phyloP scores from a whole-genome alignment of 371 early-diverging fungal species.

The Mortierella sp. region DNA sequence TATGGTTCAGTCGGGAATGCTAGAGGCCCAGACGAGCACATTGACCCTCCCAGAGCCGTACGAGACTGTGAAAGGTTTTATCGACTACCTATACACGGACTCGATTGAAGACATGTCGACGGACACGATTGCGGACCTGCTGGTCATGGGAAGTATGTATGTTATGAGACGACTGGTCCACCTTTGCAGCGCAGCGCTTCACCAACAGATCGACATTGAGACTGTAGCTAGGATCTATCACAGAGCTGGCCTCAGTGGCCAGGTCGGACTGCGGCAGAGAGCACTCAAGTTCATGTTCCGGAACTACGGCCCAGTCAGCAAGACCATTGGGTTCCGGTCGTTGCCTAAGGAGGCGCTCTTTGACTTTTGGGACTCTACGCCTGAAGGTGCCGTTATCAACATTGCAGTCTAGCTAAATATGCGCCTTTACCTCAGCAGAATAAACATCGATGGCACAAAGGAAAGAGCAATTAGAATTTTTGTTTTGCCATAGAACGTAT shows the following conservation, averaged over 20 bases:
- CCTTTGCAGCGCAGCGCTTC: constrained; percentile 67
- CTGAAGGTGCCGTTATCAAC: constrained; percentile 62
- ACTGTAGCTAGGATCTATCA: constrained; percentile 73
- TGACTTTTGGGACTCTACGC: constrained; percentile 76
- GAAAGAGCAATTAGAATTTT: background rate
- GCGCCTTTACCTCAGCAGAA: background rate
- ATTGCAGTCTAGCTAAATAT: constrained; percentile 28
- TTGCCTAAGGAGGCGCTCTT: constrained; percentile 70
- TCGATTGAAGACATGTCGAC: constrained; percentile 61
- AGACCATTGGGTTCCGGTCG: constrained; percentile 67
- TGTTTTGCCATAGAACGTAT: background rate
- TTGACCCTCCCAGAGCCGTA: constrained; percentile 69
- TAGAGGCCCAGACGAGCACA: constrained; percentile 62
- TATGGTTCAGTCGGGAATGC: constrained; percentile 67
- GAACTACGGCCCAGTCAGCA: constrained; percentile 76
- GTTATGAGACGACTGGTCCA: constrained; percentile 68
- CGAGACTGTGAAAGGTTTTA: constrained; percentile 66
- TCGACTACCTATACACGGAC: constrained; percentile 75
- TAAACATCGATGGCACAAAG: background rate
- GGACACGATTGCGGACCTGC: constrained; percentile 69
- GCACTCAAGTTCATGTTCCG: constrained; percentile 73
- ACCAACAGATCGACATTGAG: constrained; percentile 67
- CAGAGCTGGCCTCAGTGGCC: constrained; percentile 68
- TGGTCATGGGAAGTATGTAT: constrained; percentile 77
- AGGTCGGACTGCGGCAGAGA: constrained; percentile 71